phyloP scores from a whole-genome alignment of 23 red algal species.

The Pyropia haitanensis region DNA sequence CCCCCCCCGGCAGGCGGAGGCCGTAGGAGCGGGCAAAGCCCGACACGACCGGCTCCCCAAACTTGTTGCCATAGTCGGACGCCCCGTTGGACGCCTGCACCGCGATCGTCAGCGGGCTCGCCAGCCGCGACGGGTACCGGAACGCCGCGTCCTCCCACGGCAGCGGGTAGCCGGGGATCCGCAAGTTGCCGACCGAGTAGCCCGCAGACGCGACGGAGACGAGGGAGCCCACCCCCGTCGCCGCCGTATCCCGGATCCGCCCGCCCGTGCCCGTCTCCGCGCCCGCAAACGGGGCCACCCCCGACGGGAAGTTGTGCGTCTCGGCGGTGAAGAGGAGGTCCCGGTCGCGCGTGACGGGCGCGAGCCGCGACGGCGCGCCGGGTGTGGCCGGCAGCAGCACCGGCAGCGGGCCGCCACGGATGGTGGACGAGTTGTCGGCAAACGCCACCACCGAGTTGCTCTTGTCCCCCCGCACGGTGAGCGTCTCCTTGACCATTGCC shows the following conservation, averaged over 20 bases:
- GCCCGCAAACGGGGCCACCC: conserved; percentile 95
- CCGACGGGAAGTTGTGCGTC: conserved; percentile 99
- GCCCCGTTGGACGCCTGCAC: conserved; percentile 91
- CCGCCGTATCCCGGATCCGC: conserved; percentile 89
- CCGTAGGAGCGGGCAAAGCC: conserved; percentile 87
- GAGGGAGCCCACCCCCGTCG: conserved; percentile 87
- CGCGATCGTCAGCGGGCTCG: conserved; percentile 63
- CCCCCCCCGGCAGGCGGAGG: conserved; percentile 27
- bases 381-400: conserved; percentile 30
- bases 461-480: conserved; percentile 20
- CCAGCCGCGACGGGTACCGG: conserved; percentile 80
- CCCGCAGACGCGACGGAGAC: conserved; percentile 73
- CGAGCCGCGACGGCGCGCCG: conserved; percentile 17
- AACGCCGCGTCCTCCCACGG: conserved; percentile 78
- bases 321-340: conserved; percentile 96
- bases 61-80: conserved; percentile 99
- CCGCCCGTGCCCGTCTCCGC: conserved; percentile 98
- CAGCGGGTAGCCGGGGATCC: conserved; percentile 35
- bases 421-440: conserved; percentile 96
- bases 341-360: conserved; percentile 3
- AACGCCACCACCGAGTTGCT: conserved; percentile 93
- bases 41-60: conserved; percentile 87
- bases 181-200: conserved; percentile 92
- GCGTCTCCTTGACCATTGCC: conserved; percentile 74
- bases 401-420: conserved; percentile 31